phyloP scores from a whole-genome alignment of 257 asterid genomes.

The Leptodermis oblonga region DNA sequence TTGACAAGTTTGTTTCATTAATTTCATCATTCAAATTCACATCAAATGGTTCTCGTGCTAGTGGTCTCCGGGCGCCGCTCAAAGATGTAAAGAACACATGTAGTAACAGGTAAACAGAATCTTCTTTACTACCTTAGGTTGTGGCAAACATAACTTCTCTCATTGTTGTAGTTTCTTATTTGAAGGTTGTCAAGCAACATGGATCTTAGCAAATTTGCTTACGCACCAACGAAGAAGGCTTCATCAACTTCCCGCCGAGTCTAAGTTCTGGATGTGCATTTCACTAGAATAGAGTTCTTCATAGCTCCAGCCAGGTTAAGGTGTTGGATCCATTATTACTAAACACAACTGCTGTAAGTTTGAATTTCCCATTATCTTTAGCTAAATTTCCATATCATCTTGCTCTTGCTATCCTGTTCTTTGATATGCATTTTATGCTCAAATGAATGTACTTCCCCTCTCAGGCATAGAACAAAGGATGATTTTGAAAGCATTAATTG shows the following conservation, averaged over 20 bases:
- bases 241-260: conserved; percentile 29
- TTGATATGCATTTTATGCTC: neutral
- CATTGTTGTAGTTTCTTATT: conserved; percentile 5
- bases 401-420: neutral
- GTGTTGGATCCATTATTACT: neutral
- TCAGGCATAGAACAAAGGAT: no score
- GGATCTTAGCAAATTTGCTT: conserved; percentile 43
- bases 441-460: neutral
- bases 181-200: conserved; percentile 33
- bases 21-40: conserved; percentile 75
- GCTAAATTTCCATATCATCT: neutral
- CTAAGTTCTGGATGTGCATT: conserved; percentile 7
- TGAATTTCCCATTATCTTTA: neutral
- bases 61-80: conserved; percentile 95
- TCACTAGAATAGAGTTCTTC: neutral
- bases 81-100: conserved; percentile 63
- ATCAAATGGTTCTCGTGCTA: conserved; percentile 79
- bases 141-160: neutral
- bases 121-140: neutral
- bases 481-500: no score
- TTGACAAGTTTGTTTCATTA: conserved; percentile 71
- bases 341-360: neutral
- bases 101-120: conserved; percentile 41
- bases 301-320: neutral
- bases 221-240: conserved; percentile 35